Evolutionary conservation across 306 rosid genomes (phyloP).

Genomic region (Benincasa hispida): DNA sequence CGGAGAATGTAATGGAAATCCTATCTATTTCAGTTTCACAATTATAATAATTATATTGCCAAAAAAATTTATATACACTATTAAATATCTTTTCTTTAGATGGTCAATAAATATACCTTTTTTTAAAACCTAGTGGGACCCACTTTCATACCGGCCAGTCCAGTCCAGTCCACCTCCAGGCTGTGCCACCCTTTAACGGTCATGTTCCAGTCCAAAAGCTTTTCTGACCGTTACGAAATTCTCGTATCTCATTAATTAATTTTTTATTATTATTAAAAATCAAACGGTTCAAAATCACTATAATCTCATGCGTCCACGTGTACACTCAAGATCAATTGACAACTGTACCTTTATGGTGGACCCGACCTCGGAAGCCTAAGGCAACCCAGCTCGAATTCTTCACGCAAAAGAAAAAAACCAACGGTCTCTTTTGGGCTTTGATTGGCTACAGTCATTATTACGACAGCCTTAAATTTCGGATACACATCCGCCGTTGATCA

Average conservation of each 20-base stretch:
- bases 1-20: no score
- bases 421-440: neutral
- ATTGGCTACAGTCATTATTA: neutral
- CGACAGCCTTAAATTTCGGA: neutral
- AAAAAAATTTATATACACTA: neutral
- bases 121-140: neutral
- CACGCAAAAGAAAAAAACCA: neutral
- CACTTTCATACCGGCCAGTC: neutral
- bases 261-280: neutral
- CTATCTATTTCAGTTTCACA: neutral
- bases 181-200: conserved; percentile 9
- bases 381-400: neutral
- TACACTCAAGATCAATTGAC: neutral
- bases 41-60: neutral
- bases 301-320: neutral
- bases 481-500: neutral
- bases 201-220: neutral
- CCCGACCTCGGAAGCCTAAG: neutral
- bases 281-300: neutral
- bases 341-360: neutral
- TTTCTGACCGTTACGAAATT: neutral
- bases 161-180: neutral
- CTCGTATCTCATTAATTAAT: neutral
- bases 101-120: neutral
- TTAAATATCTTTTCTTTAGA: neutral